Base-by-base conservation (phyloP, 1,139 yeast species). In the Candida anutae region DNA sequence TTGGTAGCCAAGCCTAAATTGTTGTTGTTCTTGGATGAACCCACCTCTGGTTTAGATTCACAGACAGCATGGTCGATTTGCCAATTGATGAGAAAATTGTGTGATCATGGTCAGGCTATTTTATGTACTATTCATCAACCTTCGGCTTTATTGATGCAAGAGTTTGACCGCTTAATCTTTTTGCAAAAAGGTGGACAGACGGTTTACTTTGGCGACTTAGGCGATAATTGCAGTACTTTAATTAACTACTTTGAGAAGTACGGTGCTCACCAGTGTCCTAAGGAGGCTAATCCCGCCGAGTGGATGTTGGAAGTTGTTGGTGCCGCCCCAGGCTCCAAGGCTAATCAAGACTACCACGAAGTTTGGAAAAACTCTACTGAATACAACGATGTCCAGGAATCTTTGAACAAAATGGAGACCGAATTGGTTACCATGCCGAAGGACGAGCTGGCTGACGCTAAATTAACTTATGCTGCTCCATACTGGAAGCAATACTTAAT, bases 1-100 rank as follows among this genome's bases (percentile, higher is more conserved):
- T 61, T 85, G 34, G 93, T 85, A 24, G 94, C 95, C 15, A 84
- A 81, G 50, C 95, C 95, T 4, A 77, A 79, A 39, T 62, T 85
- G 33, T 60, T 85, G 36, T 61, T 85, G 32, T 85, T 85, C 56
- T 67, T 85, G 46, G 95, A 85, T 58, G 95, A 85, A 52, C 95
- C 95, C 6, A 85, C 95, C 14, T 84, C 95, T 5, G 95, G 95
- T 48, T 65, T 85, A 40, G 95, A 85, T 50, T 83, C 95, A 15
- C 94, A 84, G 55, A 80, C 94, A 32, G 94, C 95, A 6, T 82
- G 94, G 94, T 74, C 90, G 14, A 75, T 81, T 44, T 76, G 84
- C 51, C 75, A 77, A 47, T 63, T 83, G 52, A 72, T 82, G 72
- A 70, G 84, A 53, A 77, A 76, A 49, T 64, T 82, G 32, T 81